phyloP scores from a whole-genome alignment of 139 green algal genomes.

The Yamagishiella unicocca region DNA sequence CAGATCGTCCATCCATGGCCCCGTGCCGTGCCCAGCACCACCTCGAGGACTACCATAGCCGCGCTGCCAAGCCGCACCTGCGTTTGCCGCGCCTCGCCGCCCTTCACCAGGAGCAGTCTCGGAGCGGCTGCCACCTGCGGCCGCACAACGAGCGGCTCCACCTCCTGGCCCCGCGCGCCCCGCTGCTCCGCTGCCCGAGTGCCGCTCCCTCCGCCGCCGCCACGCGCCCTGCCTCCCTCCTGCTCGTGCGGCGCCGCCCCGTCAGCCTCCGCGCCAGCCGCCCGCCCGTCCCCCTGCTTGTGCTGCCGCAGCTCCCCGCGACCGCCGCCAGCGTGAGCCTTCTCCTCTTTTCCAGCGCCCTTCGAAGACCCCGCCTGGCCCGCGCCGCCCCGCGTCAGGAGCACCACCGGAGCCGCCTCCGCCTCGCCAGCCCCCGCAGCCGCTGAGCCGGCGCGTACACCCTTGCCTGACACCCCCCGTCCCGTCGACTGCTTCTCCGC shows the following conservation, averaged over 20 bases:
- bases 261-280: not conserved
- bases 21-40: no score
- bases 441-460: not conserved
- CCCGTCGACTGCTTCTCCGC: not conserved
- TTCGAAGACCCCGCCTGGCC: not conserved
- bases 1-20: no score
- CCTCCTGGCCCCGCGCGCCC: not conserved
- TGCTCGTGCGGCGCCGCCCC: not conserved
- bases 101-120: constrained; percentile 13
- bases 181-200: not conserved
- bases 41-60: no score
- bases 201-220: not conserved
- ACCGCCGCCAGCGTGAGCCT: not conserved
- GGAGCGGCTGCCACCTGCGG: not conserved
- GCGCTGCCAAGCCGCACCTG: constrained; percentile 2
- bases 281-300: not conserved
- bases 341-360: not conserved
- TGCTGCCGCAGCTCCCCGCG: not conserved
- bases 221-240: not conserved
- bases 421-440: not conserved
- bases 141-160: constrained; percentile 1
- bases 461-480: not conserved
- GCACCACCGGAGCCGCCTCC: not conserved
- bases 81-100: constrained; percentile 1
- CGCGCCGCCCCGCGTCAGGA: not conserved